Percentiles rank a stretch among this genome's conserved stretches.
phyloP scores from a whole-genome alignment of 345 rosid genomes.

The Combretum micranthum region DNA sequence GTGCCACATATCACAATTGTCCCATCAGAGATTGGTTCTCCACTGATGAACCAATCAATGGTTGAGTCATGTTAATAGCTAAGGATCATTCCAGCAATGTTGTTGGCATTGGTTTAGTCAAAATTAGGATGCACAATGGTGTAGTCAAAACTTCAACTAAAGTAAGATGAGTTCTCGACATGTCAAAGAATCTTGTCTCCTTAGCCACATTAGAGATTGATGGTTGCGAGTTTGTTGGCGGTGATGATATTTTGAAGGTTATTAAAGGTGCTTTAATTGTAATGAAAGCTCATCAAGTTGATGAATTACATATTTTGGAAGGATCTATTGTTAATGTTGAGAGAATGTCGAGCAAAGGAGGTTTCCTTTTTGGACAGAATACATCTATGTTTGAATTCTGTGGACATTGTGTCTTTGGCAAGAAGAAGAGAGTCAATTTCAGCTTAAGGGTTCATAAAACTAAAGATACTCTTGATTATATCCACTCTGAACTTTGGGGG shows the following conservation, averaged over 20 bases:
- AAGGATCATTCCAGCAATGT: neutral
- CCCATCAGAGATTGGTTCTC: neutral
- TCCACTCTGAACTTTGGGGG: too few relatives aligned
- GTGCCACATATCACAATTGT: constrained; percentile 2
- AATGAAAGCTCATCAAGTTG: too few relatives aligned
- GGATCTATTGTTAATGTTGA: neutral
- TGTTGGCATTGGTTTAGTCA: neutral
- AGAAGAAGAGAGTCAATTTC: too few relatives aligned
- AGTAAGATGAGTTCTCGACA: too few relatives aligned
- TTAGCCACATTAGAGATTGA: too few relatives aligned
- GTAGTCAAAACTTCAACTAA: too few relatives aligned
- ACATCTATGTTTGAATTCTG: neutral
- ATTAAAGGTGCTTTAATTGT: too few relatives aligned
- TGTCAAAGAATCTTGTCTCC: too few relatives aligned
- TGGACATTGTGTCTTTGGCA: neutral
- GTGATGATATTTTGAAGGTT: neutral
- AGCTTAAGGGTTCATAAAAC: too few relatives aligned
- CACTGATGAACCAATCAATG: neutral
- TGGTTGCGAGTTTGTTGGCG: neutral
- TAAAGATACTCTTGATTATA: too few relatives aligned
- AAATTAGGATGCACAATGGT: too few relatives aligned
- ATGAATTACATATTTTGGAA: too few relatives aligned
- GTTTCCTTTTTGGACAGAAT: neutral
- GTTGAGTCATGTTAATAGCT: neutral
- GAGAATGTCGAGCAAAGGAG: neutral